phyloP scores from a whole-genome alignment of 495 filamentous ascomycete genomes.

The Apodospora peruviana region DNA sequence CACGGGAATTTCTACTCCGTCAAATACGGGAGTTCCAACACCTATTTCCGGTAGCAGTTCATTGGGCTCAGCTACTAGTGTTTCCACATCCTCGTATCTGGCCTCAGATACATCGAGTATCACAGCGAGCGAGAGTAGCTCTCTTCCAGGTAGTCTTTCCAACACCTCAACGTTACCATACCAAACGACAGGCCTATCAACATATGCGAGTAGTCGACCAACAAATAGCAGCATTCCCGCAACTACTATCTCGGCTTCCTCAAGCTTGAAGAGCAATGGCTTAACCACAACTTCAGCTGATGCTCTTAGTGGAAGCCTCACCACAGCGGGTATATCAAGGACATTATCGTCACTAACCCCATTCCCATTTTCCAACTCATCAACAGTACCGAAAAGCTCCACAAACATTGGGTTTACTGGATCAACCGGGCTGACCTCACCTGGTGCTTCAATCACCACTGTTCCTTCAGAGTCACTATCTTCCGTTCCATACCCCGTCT shows the following conservation, averaged over 20 bases:
- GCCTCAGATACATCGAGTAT: background rate
- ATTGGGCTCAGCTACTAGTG: too few relatives aligned
- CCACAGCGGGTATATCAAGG: background rate
- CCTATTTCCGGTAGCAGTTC: too few relatives aligned
- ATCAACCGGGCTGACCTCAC: too few relatives aligned
- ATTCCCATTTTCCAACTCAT: conserved; percentile 19
- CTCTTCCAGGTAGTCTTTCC: background rate
- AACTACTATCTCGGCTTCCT: background rate
- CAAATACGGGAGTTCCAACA: background rate
- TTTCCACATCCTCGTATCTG: background rate
- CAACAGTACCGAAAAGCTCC: background rate
- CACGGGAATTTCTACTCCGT: background rate
- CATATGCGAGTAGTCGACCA: background rate
- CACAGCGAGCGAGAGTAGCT: background rate
- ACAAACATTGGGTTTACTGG: background rate
- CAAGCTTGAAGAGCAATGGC: too few relatives aligned
- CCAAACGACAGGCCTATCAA: background rate
- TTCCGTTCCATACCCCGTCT: too few relatives aligned
- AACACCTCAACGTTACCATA: background rate
- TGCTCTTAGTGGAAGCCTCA: too few relatives aligned
- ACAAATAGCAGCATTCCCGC: background rate
- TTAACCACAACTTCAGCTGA: too few relatives aligned
- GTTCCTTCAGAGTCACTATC: too few relatives aligned
- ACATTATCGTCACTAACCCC: conserved; percentile 1
- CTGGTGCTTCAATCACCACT: too few relatives aligned